Evolutionary conservation across 1,284 basidiomycete genomes (phyloP).

Genomic region (Omphalotus olearius): DNA sequence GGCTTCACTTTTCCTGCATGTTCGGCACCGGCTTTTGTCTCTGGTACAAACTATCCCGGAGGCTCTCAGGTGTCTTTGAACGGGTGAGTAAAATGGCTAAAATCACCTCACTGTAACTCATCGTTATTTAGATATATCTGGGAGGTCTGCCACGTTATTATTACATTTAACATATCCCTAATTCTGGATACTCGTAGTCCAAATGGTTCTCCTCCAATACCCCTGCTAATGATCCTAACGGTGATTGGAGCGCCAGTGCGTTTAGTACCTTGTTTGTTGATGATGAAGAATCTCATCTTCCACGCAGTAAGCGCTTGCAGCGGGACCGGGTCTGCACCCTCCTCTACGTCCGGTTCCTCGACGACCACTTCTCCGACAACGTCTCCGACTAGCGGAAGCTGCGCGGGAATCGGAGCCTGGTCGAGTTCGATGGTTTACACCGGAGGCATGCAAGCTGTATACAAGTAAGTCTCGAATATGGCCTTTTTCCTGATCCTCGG

Average conservation of each 20-base stretch:
- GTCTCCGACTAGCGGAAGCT: slow-evolving; percentile 31
- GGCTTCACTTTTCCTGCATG: slow-evolving; percentile 65
- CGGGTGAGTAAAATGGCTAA: slow-evolving; percentile 34
- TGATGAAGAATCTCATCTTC: slow-evolving; percentile 5
- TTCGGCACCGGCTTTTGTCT: slow-evolving; percentile 46
- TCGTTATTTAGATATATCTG: slow-evolving; percentile 50
- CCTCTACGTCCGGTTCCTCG: slow-evolving; percentile 23
- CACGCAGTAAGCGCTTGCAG: slow-evolving; percentile 51
- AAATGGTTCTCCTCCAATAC: slow-evolving; percentile 52
- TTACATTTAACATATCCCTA: background rate
- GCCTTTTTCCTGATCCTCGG: background rate
- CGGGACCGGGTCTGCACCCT: slow-evolving; percentile 25
- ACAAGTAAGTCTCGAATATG: slow-evolving; percentile 32
- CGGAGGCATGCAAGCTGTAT: slow-evolving; percentile 47
- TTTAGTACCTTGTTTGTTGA: slow-evolving; percentile 7
- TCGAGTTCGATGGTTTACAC: slow-evolving; percentile 41
- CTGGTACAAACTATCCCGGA: slow-evolving; percentile 47
- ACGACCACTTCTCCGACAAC: slow-evolving; percentile 22
- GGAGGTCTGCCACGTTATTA: slow-evolving; percentile 37
- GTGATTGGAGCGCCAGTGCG: slow-evolving; percentile 65
- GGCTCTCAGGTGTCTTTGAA: slow-evolving; percentile 50
- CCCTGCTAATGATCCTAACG: slow-evolving; percentile 46
- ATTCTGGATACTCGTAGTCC: slow-evolving; percentile 32
- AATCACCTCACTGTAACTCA: background rate
- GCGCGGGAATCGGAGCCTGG: slow-evolving; percentile 52